Evolutionary conservation across 2,329 filamentous ascomycete species (phyloP), one percentile per base, ranked within the genome.

Genomic region (Pyrenochaeta sp.): DNA sequence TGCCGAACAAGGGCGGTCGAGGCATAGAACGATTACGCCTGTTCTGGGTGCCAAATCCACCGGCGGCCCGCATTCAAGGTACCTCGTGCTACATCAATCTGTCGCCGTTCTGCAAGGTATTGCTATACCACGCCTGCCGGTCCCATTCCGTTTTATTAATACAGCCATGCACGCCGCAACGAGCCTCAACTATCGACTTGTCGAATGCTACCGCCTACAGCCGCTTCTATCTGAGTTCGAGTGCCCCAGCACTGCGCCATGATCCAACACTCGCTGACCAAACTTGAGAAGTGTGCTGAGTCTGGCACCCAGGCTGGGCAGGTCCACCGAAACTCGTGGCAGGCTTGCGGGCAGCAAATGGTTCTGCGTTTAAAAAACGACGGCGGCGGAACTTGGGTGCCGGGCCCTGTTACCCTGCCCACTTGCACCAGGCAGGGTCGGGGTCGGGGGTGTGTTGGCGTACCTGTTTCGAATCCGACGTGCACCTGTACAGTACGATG

Each of bases 1-100:
- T 67, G 63, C 72, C 73, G 71, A 66, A 64, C 64, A 67, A 73
- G 69, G 72, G 72, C 72, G 73, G 70, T 73, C 71, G 71, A 73
- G 72, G 67, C 69, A 72, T 69, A 59, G 68, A 70, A 67, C 67
- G 63, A 72, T 69, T 71, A 68, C 65, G 69, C 72, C 66, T 59
- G 56, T 70, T 66, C 65, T 68, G 64, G 66, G 55, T 65, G 65
- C 65, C 67, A 60, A 67, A 61, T 67, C 65, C 64, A 71, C 58
- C 67, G 65, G 64, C 68, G 69, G 66, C 64, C 68, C 66, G 67
- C 69, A 63, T 64, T 61, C 65, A 66, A 71, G 69, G 65, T 67
- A 69, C 67, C 68, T 72, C 65, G 69, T 76, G 68, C 71, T 66
- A 73, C 73, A 51, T 57, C 59, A 60, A 61, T 65, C 56, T 60